Base-by-base conservation (phyloP, 805 yeast species). In the Lipomyces kockii region DNA sequence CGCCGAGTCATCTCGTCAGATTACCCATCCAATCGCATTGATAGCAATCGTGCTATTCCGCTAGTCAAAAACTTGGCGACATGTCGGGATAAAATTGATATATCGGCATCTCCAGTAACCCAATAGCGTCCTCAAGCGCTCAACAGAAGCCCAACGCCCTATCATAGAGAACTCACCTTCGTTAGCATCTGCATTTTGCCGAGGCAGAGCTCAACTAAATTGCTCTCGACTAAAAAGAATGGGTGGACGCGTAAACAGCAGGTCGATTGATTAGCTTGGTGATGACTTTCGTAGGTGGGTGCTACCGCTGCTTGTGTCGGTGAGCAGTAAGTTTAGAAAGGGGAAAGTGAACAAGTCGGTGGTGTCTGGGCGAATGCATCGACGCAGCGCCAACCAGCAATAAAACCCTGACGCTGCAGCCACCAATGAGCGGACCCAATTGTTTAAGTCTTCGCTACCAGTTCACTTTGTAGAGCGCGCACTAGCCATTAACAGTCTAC, bases 111-210 rank as follows among this genome's bases (percentile, higher is more conserved):
- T 34, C 60, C 32, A 46, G 37, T 34, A 67, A 25, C 14, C 49
- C 49, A 17, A 6, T 14, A 17, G n/a, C 20, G 49, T 43, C 17
- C 49, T 43, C 49, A 3, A 32, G 27, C 20, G 20, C 37, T 32
- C n/a, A 4, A 54, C 20, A 14, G 8, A 46, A 7, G 20, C 34
- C 39, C 11, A 43, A 11, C 51, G 57, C n/a, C 27, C 22, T 34
- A 35, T n/a, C 29, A n/a, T 1, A 6, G 34, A 9, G 27, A 17
- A 78, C 87, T 39, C 79, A 85, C 88, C 83, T 88, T 88, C 52
- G 91, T 88, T 75, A 88, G 83, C 93, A 90, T 88, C 88, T 90
- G 90, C 96, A 90, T 90, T 79, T 14, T 61, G 61, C 17, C 67
- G 53, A 57, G 49, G 53, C 62, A 62, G 58, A 57, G 58, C 58